These are phyloP conservation scores for Calocera viscosa DNA, from an alignment of 768 basidiomycete genomes.

Conservation along the genomic window DNA sequence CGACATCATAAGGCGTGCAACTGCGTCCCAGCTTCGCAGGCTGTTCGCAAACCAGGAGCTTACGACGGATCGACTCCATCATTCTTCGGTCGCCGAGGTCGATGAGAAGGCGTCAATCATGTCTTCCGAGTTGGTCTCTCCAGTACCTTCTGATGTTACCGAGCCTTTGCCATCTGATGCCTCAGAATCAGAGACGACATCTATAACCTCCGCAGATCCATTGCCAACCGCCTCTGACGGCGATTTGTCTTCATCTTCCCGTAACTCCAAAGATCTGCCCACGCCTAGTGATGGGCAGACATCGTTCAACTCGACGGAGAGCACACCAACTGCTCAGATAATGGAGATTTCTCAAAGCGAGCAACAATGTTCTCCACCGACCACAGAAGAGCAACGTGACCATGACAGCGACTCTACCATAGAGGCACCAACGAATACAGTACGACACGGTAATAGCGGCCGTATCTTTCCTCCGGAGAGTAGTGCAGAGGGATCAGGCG, in stretches of 20 bases:
- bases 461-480: background rate
- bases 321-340: background rate
- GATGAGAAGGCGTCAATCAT: background rate
- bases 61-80: constrained; percentile 4
- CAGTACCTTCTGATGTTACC: background rate
- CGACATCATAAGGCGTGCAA: constrained; percentile 12
- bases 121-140: background rate
- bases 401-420: constrained; percentile 79
- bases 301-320: background rate
- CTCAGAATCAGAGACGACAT: background rate
- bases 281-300: background rate
- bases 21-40: constrained; percentile 40
- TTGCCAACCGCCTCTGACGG: background rate
- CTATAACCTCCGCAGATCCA: background rate
- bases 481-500: background rate
- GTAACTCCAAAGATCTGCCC: background rate
- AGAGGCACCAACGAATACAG: constrained; percentile 25
- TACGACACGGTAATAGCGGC: background rate
- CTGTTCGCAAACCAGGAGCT: constrained; percentile 26
- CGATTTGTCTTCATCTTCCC: background rate
- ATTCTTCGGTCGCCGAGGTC: constrained; percentile 5
- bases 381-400: constrained; percentile 37
- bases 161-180: background rate
- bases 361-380: background rate
- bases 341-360: background rate